Conservation (phyloP, 83 land plant genomes). For the Picea abies region DNA sequence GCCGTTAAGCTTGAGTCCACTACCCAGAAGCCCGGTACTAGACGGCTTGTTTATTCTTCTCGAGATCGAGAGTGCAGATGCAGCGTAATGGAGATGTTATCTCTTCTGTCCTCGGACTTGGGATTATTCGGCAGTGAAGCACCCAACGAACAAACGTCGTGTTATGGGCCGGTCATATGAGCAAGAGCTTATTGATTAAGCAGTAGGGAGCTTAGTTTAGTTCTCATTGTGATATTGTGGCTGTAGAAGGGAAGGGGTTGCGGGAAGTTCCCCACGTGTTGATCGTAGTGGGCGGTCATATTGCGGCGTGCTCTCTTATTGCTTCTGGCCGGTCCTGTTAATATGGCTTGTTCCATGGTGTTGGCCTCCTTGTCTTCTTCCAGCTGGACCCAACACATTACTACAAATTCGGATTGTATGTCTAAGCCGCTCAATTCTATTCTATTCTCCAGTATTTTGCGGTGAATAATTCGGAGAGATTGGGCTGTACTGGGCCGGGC, state of each 20-base stretch:
- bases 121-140: no score
- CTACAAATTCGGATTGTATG: constrained; percentile 1
- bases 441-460: background rate
- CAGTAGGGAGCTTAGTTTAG: background rate
- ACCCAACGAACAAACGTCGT: no score
- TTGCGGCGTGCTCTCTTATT: constrained; percentile 1
- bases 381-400: constrained; percentile 1
- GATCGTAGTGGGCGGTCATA: constrained; percentile 6
- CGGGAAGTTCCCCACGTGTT: constrained; percentile 9
- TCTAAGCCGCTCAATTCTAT: background rate
- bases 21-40: no score
- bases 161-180: background rate
- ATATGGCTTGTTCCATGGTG: constrained; percentile 12
- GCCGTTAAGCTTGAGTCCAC: constrained; percentile 9
- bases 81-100: background rate
- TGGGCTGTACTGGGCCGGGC: no score
- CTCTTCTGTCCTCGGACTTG: background rate
- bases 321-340: background rate
- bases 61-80: background rate
- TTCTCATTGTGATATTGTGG: background rate
- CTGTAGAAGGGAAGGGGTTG: background rate
- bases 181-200: background rate
- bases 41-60: background rate
- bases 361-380: constrained; percentile 3
- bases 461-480: background rate